These are phyloP conservation scores for Rubia occidens DNA, from an alignment of 305 asterid genomes.

Conservation along the genomic window DNA sequence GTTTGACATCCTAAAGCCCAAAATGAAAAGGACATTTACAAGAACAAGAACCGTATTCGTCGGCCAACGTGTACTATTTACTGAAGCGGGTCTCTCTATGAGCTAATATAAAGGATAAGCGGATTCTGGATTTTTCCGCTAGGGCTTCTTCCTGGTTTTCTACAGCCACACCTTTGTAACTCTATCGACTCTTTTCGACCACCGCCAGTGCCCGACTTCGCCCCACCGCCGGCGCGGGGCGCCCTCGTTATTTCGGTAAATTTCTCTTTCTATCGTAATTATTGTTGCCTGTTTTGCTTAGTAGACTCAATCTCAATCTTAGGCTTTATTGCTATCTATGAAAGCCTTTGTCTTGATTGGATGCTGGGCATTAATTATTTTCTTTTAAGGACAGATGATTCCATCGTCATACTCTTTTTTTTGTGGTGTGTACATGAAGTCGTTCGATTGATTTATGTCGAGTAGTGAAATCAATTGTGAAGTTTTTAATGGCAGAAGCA, in stretches of 20 bases:
- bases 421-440: neutral
- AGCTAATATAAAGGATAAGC: neutral
- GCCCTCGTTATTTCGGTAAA: neutral
- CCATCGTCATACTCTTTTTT: neutral
- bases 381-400: neutral
- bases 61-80: neutral
- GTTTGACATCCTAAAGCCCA: too few relatives aligned
- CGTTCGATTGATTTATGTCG: neutral
- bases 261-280: neutral
- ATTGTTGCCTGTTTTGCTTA: neutral
- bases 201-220: neutral
- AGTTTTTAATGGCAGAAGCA: constrained; percentile 7
- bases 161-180: neutral
- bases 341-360: neutral
- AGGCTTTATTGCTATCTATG: neutral
- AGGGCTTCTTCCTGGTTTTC: constrained; percentile 7
- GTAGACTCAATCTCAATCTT: neutral
- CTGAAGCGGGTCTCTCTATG: neutral
- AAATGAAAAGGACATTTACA: neutral
- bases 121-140: constrained; percentile 5
- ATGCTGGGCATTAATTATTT: neutral
- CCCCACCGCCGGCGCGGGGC: neutral
- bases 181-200: neutral
- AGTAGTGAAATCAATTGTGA: neutral
- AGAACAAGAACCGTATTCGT: neutral